phyloP scores from a whole-genome alignment of 2,329 filamentous ascomycete species.

The Fusarium fracticaudum region DNA sequence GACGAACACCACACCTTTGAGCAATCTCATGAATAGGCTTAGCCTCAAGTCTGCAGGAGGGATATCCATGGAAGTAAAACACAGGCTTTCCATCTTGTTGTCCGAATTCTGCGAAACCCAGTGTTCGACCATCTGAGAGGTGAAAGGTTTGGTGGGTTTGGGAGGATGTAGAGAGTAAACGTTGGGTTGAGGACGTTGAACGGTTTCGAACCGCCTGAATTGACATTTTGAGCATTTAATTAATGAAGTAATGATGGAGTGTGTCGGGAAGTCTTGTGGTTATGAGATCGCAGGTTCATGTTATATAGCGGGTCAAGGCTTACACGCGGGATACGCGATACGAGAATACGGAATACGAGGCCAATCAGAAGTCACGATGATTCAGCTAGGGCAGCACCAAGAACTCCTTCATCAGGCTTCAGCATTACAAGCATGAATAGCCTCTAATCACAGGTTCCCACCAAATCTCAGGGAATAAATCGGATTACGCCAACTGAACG shows the following conservation, averaged over 20 bases:
- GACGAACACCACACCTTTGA: constrained; percentile 40
- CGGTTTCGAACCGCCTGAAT: neutral
- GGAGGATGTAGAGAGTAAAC: neutral
- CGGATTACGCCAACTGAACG: fast-evolving
- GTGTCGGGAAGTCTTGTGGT: neutral
- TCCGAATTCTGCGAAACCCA: constrained; percentile 55
- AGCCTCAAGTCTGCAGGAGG: constrained; percentile 53
- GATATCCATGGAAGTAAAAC: constrained; percentile 56
- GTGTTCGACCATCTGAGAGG: constrained; percentile 52
- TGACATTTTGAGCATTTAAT: neutral
- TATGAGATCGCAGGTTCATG: neutral
- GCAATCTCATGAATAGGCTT: constrained; percentile 41
- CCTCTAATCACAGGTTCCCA: neutral
- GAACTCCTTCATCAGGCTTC: neutral
- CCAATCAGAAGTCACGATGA: neutral
- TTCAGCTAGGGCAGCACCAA: neutral
- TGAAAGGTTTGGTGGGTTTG: constrained; percentile 41
- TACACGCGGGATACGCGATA: constrained; percentile 1
- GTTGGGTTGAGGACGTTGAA: neutral
- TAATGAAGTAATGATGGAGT: neutral
- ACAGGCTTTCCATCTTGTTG: constrained; percentile 43
- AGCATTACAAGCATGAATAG: neutral
- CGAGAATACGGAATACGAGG: constrained; percentile 24
- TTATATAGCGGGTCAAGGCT: neutral
- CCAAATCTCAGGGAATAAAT: too few species aligned